Percentiles rank a stretch among this genome's conserved stretches.
These are phyloP conservation scores for Sporopachydermia quercuum DNA, from an alignment of 805 yeast species.

Conservation along the genomic window DNA sequence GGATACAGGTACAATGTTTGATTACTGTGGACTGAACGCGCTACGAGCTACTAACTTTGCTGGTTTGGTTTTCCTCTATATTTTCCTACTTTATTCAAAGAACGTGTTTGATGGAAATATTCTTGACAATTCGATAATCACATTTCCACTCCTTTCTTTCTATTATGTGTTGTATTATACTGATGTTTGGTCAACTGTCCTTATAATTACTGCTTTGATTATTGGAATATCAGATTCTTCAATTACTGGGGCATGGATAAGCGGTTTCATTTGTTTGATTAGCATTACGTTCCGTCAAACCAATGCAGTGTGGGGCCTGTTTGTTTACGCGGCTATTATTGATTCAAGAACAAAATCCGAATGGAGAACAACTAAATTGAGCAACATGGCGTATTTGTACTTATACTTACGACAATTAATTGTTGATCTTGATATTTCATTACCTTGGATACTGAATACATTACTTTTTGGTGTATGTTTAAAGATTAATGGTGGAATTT, in stretches of 20 bases:
- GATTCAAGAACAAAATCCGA: conserved; percentile 19
- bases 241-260: conserved; percentile 16
- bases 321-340: conserved; percentile 38
- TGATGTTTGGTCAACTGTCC: conserved; percentile 79
- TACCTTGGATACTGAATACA: conserved; percentile 42
- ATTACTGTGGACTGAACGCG: conserved; percentile 20
- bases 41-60: conserved; percentile 54
- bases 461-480: conserved; percentile 42
- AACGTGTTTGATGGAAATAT: conserved; percentile 26
- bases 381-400: conserved; percentile 6
- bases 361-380: neutral
- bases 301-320: conserved; percentile 73
- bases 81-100: conserved; percentile 26
- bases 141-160: conserved; percentile 59
- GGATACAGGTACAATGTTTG: conserved; percentile 12
- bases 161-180: conserved; percentile 78
- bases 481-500: conserved; percentile 61
- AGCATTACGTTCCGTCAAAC: conserved; percentile 82
- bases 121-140: conserved; percentile 28
- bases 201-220: conserved; percentile 41
- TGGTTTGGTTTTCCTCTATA: conserved; percentile 39
- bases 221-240: conserved; percentile 14
- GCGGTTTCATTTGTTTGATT: conserved; percentile 41
- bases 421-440: conserved; percentile 8
- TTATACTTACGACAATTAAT: conserved; percentile 9